Conservation (phyloP, 2,329 filamentous ascomycete genomes). For the Botrytis medusae region DNA sequence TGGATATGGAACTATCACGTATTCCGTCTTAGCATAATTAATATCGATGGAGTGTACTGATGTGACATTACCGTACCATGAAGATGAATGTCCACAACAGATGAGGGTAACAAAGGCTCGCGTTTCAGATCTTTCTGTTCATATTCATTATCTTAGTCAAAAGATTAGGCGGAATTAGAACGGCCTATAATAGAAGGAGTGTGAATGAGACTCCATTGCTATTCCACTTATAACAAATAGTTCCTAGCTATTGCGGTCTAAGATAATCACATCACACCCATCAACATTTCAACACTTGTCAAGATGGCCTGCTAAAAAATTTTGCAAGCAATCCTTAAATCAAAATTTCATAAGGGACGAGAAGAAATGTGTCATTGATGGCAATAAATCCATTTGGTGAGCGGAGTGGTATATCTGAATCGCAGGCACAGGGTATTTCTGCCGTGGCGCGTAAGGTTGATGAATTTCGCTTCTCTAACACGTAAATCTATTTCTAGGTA, state of each 20-base stretch:
- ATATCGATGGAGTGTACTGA: neutral
- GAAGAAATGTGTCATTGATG: neutral
- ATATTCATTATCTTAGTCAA: neutral
- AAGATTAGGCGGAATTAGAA: neutral
- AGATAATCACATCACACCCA: neutral
- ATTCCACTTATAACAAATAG: neutral
- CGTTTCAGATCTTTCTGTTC: neutral
- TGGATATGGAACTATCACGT: neutral
- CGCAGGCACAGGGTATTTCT: neutral
- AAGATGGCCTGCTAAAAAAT: fast-evolving
- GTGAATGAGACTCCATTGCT: neutral
- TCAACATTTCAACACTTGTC: neutral
- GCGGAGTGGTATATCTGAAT: neutral
- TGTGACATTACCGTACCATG: neutral
- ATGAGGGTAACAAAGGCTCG: neutral
- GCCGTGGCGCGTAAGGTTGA: neutral
- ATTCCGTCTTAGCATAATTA: too few relatives aligned
- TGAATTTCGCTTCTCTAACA: neutral
- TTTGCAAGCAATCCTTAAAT: fast-evolving
- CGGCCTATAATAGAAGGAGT: neutral
- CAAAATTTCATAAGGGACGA: too few relatives aligned
- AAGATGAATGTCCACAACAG: neutral
- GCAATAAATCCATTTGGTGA: too few relatives aligned
- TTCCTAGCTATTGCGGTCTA: neutral
- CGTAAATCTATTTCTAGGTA: neutral